Base-by-base conservation (phyloP, 306 rosid genomes). In the Medicago ruthenica region DNA sequence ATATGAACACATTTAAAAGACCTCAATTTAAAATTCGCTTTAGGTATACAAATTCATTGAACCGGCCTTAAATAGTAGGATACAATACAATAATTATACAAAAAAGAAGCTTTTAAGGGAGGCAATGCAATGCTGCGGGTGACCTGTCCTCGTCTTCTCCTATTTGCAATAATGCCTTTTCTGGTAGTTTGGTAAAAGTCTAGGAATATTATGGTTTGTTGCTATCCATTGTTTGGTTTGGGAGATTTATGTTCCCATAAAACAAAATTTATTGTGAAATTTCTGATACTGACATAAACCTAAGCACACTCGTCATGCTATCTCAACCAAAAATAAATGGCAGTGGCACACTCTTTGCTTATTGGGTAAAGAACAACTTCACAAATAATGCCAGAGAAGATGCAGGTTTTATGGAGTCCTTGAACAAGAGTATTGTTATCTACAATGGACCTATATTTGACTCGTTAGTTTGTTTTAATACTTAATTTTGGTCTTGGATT, bases 41-140 rank as follows among this genome's bases (percentile, higher is more conserved):
- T 27, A 27, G 4, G 31, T 3, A 4, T 27, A 27, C 31, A 24
- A 2, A 2, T 24, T 1, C 27, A 3, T 24, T 24, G 27, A 3
- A 24, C 27, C 27, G 2, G 1, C 27, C 27, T 24, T 24, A 3
- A 3, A 24, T 24, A 24, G 27, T 3, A 24, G 36, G 63, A 53
- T 42, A 51, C 12, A 42, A 53, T 42, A 51, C 12, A 42, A 37
- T 16, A 27, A 27, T 27, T 27, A 27, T 27, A 61, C 9, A 42
- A 60, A 57, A 77, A 20, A 65, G 59, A 73, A 67, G 76, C 80
- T 80, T 84, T 84, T 47, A 83, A 83, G 87, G 82, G 53, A 80
- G 76, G 87, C 87, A 84, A 82, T 17, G 58, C 59, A 67, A 34
- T 66, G 80, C 34, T 66, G 70, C 40, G 10, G 82, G 82, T 84